Conservation (phyloP, 1,139 yeast genomes). For the Yamadazyma aaseri region DNA sequence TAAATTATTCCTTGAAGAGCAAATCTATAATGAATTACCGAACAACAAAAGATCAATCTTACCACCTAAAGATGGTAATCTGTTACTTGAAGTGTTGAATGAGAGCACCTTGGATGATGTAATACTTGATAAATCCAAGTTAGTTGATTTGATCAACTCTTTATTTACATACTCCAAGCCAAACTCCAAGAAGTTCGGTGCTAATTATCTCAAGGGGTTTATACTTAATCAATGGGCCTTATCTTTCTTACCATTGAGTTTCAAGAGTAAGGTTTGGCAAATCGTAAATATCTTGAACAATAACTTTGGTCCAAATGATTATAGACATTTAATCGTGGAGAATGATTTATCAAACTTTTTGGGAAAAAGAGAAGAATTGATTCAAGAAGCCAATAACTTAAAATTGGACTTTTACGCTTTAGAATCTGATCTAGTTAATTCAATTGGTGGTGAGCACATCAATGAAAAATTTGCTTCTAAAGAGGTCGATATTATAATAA, state of each 20-base stretch:
- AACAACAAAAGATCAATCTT: slow-evolving; percentile 51
- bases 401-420: slow-evolving; percentile 50
- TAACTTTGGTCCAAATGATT: slow-evolving; percentile 25
- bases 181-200: slow-evolving; percentile 39
- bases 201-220: slow-evolving; percentile 35
- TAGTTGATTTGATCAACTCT: slow-evolving; percentile 24
- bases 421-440: slow-evolving; percentile 53
- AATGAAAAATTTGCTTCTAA: slow-evolving; percentile 27
- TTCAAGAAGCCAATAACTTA: slow-evolving; percentile 41
- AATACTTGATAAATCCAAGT: slow-evolving; percentile 28
- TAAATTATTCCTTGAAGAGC: slow-evolving; percentile 37
- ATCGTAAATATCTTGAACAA: slow-evolving; percentile 20
- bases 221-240: slow-evolving; percentile 46
- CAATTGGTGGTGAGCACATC: slow-evolving; percentile 47
- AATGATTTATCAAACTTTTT: slow-evolving; percentile 30
- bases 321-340: slow-evolving; percentile 30
- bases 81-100: slow-evolving; percentile 44
- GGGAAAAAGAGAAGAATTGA: slow-evolving; percentile 42
- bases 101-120: slow-evolving; percentile 27
- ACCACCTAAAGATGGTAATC: slow-evolving; percentile 61
- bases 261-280: slow-evolving; percentile 36
- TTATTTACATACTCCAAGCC: slow-evolving; percentile 30
- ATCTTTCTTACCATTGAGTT: slow-evolving; percentile 27
- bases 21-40: slow-evolving; percentile 40
- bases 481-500: slow-evolving; percentile 59